These are phyloP conservation scores for Rhodotorula babjevae DNA, from an alignment of 768 basidiomycete species.

Conservation along the genomic window DNA sequence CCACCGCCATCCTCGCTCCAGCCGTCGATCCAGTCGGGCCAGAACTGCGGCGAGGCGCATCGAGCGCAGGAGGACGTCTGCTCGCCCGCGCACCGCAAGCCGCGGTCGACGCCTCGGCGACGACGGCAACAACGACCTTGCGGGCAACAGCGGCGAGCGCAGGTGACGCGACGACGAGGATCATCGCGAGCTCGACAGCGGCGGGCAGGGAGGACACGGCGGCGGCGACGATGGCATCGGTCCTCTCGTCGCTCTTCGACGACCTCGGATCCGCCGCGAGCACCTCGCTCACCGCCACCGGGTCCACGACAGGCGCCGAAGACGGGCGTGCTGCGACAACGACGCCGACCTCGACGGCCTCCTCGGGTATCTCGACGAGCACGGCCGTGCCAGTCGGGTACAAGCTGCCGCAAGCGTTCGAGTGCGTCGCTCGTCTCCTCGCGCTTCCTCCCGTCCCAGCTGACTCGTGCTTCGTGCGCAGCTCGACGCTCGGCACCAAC, in stretches of 20 bases:
- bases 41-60: neutral
- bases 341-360: neutral
- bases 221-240: neutral
- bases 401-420: slow-evolving; percentile 20
- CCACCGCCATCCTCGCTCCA: neutral
- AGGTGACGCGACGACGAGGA: neutral
- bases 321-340: too few species aligned
- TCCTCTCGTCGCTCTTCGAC: neutral
- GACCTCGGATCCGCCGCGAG: neutral
- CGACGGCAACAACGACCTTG: neutral
- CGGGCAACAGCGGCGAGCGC: neutral
- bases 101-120: neutral
- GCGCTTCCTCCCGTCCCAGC: neutral
- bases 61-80: too few species aligned
- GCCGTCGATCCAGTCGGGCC: neutral
- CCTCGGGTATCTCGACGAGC: neutral
- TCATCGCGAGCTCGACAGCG: too few species aligned
- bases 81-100: neutral
- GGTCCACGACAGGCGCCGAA: too few species aligned
- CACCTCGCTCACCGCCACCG: neutral
- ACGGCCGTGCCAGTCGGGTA: slow-evolving; percentile 15
- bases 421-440: slow-evolving; percentile 7
- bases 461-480: slow-evolving; percentile 53
- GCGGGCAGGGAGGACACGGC: neutral
- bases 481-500: slow-evolving; percentile 60